These are phyloP conservation scores for Pyrenophora teres DNA, from an alignment of 2,329 filamentous ascomycete genomes.

Conservation along the genomic window DNA sequence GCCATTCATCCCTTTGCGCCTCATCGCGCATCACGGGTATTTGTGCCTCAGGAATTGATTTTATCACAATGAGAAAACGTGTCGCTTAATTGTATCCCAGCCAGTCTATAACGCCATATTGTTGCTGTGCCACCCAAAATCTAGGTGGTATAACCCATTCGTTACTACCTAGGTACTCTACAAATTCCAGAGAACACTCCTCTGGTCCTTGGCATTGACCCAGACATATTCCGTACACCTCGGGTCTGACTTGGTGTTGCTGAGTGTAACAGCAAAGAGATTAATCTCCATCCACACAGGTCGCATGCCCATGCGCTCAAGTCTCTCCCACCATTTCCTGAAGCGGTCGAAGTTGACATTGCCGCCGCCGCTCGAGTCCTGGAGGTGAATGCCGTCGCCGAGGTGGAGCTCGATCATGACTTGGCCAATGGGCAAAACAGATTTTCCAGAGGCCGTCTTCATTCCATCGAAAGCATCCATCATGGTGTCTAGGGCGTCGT, in stretches of 20 bases:
- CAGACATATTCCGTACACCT: slow-evolving; percentile 43
- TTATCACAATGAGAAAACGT: no score
- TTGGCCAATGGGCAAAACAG: slow-evolving; percentile 38
- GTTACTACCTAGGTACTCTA: background rate
- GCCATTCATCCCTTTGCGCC: background rate
- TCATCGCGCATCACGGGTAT: background rate
- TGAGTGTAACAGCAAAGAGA: slow-evolving; percentile 38
- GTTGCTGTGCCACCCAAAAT: background rate
- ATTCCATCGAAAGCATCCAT: slow-evolving; percentile 37
- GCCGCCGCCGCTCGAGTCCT: slow-evolving; percentile 11
- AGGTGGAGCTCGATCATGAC: slow-evolving; percentile 44
- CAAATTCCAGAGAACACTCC: slow-evolving; percentile 35
- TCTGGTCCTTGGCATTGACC: slow-evolving; percentile 40
- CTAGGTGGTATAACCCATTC: no score
- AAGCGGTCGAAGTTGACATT: slow-evolving; percentile 35
- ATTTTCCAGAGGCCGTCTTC: slow-evolving; percentile 22
- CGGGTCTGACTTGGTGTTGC: slow-evolving; percentile 32
- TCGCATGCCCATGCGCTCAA: slow-evolving; percentile 43
- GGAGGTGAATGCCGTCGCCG: slow-evolving; percentile 23
- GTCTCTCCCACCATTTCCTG: slow-evolving; percentile 40
- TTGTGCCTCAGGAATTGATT: background rate
- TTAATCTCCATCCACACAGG: slow-evolving; percentile 44
- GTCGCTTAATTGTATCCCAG: background rate
- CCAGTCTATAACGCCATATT: background rate
- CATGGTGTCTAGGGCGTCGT: slow-evolving; percentile 36